Evolutionary conservation across 2,329 filamentous ascomycete species (phyloP), one percentile per base, ranked within the genome.

Genomic region (Penicillium hesseltinei): DNA sequence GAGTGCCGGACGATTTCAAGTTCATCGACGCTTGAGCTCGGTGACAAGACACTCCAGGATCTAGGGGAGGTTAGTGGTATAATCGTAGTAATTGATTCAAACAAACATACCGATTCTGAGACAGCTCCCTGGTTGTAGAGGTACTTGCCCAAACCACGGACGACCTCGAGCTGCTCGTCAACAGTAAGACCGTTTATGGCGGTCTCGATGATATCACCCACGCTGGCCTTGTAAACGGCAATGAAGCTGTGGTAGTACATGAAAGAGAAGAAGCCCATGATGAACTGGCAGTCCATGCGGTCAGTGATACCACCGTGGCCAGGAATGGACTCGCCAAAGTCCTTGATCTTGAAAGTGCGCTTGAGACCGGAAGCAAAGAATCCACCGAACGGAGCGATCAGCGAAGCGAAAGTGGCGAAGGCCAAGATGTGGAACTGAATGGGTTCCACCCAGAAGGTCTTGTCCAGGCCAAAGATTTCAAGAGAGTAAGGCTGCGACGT

Each of bases 221-320:
- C 88, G 56, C 83, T 91, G 39, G 89, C 87, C 75, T 93, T 91
- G 81, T 96, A 87, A 7, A 91, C 82, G 4, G 92, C 92, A 69
- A 99, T 93, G 75, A 99, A 99, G 70, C 90, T 94, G 75, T 97
- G 92, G 78, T 95, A 99, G 79, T 99, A 99, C 84, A 99, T 92
- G 80, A 92, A 97, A 17, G 93, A 86, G 70, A 99, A 97, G 77
- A 96, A 94, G 9, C 94, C 94, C 94, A 99, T 99, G 80, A 97
- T 97, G 79, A 99, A 99, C 73, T 99, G 94, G 75, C 94, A 99
- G 73, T 99, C 94, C 93, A 99, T 97, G 61, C 94, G 90, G 73
- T 99, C 94, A 17, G 94, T 99, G 79, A 99, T 97, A 66, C 94
- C 94, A 60, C 94, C 94, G 70, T 99, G 94, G 23, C 94, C 94